Evolutionary conservation across 164 flowering plant species (phyloP).

Genomic region (Vitis riparia): DNA sequence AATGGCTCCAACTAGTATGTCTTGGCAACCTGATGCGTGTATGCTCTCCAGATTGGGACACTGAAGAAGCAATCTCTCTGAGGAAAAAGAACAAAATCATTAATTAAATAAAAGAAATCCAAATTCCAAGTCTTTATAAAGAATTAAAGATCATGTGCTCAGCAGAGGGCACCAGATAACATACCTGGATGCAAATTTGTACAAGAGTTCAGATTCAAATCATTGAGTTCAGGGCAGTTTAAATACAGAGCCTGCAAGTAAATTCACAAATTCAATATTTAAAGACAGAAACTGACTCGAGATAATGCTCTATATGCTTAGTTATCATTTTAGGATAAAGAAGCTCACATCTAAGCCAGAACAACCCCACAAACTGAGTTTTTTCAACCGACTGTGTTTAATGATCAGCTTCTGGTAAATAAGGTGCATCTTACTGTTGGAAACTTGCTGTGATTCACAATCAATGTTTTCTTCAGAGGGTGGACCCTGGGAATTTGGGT

Average conservation of each 20-base stretch:
- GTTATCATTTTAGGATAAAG: not conserved
- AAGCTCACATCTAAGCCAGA: slow-evolving; percentile 89
- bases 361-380: slow-evolving; percentile 99
- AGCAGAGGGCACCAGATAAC: not conserved
- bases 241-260: slow-evolving; percentile 79
- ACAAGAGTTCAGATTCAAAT: slow-evolving; percentile 84
- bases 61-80: slow-evolving; percentile 79
- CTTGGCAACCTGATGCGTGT: slow-evolving; percentile 85
- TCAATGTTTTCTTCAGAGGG: slow-evolving; percentile 31
- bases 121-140: too few species aligned
- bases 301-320: not conserved
- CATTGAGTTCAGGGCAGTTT: slow-evolving; percentile 83
- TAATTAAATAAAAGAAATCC: not conserved
- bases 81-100: not conserved
- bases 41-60: slow-evolving; percentile 77
- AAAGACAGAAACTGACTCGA: not conserved
- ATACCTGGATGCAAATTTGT: slow-evolving; percentile 87
- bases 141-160: not conserved
- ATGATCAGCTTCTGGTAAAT: slow-evolving; percentile 85
- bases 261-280: slow-evolving; percentile 15
- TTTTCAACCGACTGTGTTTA: slow-evolving; percentile 75
- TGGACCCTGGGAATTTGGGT: slow-evolving; percentile 39
- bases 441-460: slow-evolving; percentile 27
- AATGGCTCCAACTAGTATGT: slow-evolving; percentile 53
- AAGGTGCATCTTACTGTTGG: slow-evolving; percentile 47